phyloP scores from a whole-genome alignment of 2,329 filamentous ascomycete species.

The Elsinoe batatas region DNA sequence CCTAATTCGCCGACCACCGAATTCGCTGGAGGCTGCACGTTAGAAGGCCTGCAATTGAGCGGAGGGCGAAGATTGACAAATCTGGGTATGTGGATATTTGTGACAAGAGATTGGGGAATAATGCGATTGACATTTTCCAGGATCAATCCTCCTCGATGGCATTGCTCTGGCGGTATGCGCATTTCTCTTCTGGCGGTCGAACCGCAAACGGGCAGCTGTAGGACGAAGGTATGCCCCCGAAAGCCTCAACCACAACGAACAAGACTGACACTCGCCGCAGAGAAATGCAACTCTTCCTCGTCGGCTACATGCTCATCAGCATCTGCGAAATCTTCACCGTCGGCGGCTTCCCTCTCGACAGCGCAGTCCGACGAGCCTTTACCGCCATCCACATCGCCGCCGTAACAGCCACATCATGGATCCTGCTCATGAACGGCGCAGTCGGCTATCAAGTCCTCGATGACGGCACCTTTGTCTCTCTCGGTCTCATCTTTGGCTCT shows the following conservation, averaged over 20 bases:
- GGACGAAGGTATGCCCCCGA: constrained; percentile 63
- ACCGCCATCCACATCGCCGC: constrained; percentile 82
- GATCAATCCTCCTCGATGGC: constrained; percentile 77
- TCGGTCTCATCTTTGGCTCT: constrained; percentile 65
- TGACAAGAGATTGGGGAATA: constrained; percentile 4
- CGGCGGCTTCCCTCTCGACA: constrained; percentile 70
- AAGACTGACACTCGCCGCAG: constrained; percentile 37
- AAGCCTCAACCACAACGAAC: background rate
- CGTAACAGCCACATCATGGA: constrained; percentile 80
- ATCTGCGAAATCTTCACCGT: constrained; percentile 97
- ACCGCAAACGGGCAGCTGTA: constrained; percentile 86
- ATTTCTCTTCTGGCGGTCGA: constrained; percentile 67
- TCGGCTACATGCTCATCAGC: constrained; percentile 75
- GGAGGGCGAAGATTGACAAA: constrained; percentile 63
- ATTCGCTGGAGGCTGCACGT: constrained; percentile 55
- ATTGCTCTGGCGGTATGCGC: constrained; percentile 60
- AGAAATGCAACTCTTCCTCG: constrained; percentile 91
- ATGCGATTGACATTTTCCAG: constrained; percentile 37
- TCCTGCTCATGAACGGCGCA: constrained; percentile 86
- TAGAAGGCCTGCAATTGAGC: constrained; percentile 65
- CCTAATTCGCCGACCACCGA: constrained; percentile 46
- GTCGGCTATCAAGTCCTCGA: constrained; percentile 92
- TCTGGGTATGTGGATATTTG: constrained; percentile 49
- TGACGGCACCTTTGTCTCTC: constrained; percentile 77
- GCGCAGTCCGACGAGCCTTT: constrained; percentile 66